These are phyloP conservation scores for Epichloe baconii DNA, from an alignment of 2,329 filamentous ascomycete genomes.

Conservation along the genomic window DNA sequence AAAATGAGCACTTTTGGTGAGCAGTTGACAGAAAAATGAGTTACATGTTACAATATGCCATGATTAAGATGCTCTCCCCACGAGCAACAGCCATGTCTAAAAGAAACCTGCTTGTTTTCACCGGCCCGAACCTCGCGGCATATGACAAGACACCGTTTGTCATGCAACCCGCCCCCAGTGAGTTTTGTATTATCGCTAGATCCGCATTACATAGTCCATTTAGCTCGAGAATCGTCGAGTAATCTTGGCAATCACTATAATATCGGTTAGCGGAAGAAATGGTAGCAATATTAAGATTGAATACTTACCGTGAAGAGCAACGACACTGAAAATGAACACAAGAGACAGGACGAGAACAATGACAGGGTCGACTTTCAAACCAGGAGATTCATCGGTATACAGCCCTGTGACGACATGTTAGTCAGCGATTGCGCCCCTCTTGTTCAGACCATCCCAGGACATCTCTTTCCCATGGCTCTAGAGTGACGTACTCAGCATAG, in stretches of 20 bases:
- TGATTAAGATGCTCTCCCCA: background rate
- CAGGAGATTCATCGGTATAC: slow-evolving; percentile 96
- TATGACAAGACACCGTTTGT: background rate
- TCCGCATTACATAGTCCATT: slow-evolving; percentile 8
- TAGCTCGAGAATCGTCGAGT: slow-evolving; percentile 73
- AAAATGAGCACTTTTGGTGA: background rate
- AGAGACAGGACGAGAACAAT: slow-evolving; percentile 92
- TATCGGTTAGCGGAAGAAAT: background rate
- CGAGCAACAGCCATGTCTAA: background rate
- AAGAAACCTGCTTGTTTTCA: background rate
- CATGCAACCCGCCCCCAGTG: background rate
- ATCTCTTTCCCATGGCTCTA: too few relatives aligned
- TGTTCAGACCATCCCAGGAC: background rate
- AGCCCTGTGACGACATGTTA: slow-evolving; percentile 44
- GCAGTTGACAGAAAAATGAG: background rate
- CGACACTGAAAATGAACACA: slow-evolving; percentile 97
- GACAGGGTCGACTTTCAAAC: slow-evolving; percentile 94
- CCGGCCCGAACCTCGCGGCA: background rate
- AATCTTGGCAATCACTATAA: slow-evolving; percentile 81
- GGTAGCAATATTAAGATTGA: background rate
- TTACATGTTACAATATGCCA: slow-evolving; percentile 2
- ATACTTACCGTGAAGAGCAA: slow-evolving; percentile 58
- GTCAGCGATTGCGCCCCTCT: background rate
- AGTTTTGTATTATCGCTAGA: background rate
- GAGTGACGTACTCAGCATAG: slow-evolving; percentile 85